Evolutionary conservation across 495 filamentous ascomycete genomes (phyloP), one percentile per base, ranked within the genome.

Genomic region (Lineolata rhizophorae): DNA sequence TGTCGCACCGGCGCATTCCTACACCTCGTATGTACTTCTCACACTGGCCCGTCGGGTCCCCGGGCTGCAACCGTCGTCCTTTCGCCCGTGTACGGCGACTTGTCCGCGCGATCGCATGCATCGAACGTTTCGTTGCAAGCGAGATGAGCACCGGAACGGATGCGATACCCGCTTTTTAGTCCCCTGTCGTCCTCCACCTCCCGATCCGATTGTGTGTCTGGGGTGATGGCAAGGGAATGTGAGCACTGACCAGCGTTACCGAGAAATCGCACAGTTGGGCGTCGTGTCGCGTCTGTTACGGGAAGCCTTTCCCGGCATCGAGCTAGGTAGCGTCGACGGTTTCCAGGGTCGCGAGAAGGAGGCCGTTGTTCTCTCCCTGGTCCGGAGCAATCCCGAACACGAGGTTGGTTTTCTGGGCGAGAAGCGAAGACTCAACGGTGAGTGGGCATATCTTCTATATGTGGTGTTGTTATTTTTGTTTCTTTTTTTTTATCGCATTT

Each of bases 261-360:
- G n/a, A n/a, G n/a, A n/a, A n/a, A n/a, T n/a, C n/a, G n/a, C n/a
- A n/a, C 40, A 74, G 67, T 60, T 93, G 5, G 69, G 75, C 1
- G 53, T 91, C 0, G 56, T 97, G 31, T 65, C 81, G 2, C 63
- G 69, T 25, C 49, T 61, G 36, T 60, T 97, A 12, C 81, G 84
- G 35, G 76, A 84, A 32, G 57, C 58, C 27, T 91, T 76, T 39
- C 74, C 73, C 0, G 82, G 71, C 2, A 67, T 99, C 10, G 87
- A 99, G 49, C 55, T 95, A 12, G 87, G 87, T 17, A 91, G 77
- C 42, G 80, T 99, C 2, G 87, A 99, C 53, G 84, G 83, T 4
- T 99, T 99, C 49, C 87, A 99, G 49, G 87, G 87, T 22, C 64
- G 87, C 9, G 87, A 99, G 54, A 97, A 99, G 53, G 87, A 99